These are phyloP conservation scores for Populus hybrid DNA, from an alignment of 441 rosid genomes.

Conservation along the genomic window DNA sequence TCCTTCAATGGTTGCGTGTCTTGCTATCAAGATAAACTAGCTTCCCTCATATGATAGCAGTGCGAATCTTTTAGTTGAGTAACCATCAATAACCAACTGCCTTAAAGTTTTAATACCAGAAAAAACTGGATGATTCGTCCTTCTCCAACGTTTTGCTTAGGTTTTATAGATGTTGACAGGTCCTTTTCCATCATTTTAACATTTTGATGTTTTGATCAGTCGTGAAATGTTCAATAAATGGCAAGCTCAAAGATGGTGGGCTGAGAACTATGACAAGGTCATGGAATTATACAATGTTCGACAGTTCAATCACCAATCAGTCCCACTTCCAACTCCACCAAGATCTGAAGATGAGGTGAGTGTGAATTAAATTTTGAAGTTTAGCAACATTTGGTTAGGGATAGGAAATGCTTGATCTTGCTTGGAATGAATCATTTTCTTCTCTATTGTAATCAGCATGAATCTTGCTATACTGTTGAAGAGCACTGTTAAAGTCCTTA, in stretches of 20 bases:
- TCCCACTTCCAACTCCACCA: slow-evolving; percentile 68
- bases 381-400: neutral
- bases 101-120: neutral
- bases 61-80: neutral
- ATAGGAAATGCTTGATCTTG: no score
- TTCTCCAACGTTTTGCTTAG: slow-evolving; percentile 10
- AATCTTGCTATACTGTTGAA: neutral
- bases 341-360: slow-evolving; percentile 74
- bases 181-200: slow-evolving; percentile 1
- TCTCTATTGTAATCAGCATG: neutral
- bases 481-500: neutral
- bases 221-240: slow-evolving; percentile 90
- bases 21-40: neutral
- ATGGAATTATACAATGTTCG: slow-evolving; percentile 92
- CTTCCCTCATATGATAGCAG: neutral
- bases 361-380: slow-evolving; percentile 2
- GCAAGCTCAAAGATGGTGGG: slow-evolving; percentile 99
- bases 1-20: neutral
- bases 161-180: neutral
- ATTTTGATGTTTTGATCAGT: slow-evolving; percentile 40
- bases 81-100: neutral
- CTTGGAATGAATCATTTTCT: no score
- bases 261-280: slow-evolving; percentile 81
- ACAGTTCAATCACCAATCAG: slow-evolving; percentile 56
- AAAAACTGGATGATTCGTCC: neutral